phyloP scores from a whole-genome alignment of 257 asterid genomes.

The Scutellaria barbata region DNA sequence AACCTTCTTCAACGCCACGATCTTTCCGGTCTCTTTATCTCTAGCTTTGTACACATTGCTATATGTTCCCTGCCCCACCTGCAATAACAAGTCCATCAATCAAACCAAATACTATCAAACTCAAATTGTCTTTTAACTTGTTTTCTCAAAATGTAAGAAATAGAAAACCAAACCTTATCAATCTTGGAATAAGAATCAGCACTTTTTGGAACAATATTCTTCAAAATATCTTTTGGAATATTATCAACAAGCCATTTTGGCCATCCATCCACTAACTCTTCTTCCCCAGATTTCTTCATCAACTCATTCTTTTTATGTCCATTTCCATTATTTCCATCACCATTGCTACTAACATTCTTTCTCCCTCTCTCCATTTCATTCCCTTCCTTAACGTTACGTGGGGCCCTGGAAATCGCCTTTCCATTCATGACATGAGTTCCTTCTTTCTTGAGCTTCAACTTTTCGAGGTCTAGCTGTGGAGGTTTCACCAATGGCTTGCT shows the following conservation, averaged over 20 bases:
- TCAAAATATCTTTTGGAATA: slow-evolving; percentile 66
- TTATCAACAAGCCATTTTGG: slow-evolving; percentile 81
- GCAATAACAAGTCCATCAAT: slow-evolving; percentile 24
- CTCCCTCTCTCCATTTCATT: slow-evolving; percentile 35
- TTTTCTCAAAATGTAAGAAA: neutral
- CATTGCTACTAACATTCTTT: slow-evolving; percentile 31
- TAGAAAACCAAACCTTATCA: slow-evolving; percentile 57
- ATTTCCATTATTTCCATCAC: slow-evolving; percentile 27
- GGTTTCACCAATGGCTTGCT: slow-evolving; percentile 49
- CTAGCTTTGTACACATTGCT: slow-evolving; percentile 86
- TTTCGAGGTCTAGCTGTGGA: slow-evolving; percentile 52
- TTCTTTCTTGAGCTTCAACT: slow-evolving; percentile 52
- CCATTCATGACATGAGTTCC: slow-evolving; percentile 16
- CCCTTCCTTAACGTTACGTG: slow-evolving; percentile 35
- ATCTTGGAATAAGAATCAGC: slow-evolving; percentile 83
- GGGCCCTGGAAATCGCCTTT: slow-evolving; percentile 34
- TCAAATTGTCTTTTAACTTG: neutral
- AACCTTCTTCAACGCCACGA: slow-evolving; percentile 80
- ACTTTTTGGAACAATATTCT: slow-evolving; percentile 72
- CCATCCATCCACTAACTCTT: slow-evolving; percentile 77
- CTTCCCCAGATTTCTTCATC: slow-evolving; percentile 41
- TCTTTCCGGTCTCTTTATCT: slow-evolving; percentile 63
- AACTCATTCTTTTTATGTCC: slow-evolving; percentile 27
- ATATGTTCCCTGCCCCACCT: slow-evolving; percentile 81
- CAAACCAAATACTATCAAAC: neutral